phyloP scores from a whole-genome alignment of 2,329 filamentous ascomycete genomes.

The Diaporthe amygdali region DNA sequence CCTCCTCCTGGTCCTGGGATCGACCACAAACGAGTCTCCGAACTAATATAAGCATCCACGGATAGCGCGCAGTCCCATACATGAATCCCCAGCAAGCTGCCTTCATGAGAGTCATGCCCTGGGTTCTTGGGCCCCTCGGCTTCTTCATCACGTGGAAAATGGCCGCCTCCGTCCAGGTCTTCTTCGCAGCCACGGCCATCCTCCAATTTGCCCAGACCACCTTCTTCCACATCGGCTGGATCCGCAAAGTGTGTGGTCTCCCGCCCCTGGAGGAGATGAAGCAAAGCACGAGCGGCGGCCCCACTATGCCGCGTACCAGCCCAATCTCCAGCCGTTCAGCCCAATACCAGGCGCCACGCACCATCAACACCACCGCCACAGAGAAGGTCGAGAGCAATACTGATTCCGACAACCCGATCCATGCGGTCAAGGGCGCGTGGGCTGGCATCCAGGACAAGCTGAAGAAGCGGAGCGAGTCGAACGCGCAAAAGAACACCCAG shows the following conservation, averaged over 20 bases:
- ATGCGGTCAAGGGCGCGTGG: not conserved
- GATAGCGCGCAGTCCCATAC: constrained; percentile 38
- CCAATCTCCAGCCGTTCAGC: constrained; percentile 15
- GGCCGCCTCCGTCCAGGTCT: constrained; percentile 62
- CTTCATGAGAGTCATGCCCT: constrained; percentile 39
- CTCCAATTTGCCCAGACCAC: constrained; percentile 48
- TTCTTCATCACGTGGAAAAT: constrained; percentile 52
- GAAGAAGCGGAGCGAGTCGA: not conserved
- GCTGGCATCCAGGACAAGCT: constrained; percentile 1
- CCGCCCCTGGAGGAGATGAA: constrained; percentile 32
- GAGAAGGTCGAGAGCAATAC: not conserved
- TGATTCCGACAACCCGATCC: constrained; percentile 9
- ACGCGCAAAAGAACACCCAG: not conserved
- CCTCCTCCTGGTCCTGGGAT: not conserved
- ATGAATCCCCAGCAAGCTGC: constrained; percentile 37
- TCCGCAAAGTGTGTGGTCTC: constrained; percentile 45
- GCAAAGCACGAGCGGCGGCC: not conserved
- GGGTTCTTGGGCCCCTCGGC: constrained; percentile 39
- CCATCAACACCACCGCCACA: constrained; percentile 31
- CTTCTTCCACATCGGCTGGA: constrained; percentile 44
- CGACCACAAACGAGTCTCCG: not conserved
- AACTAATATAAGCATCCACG: constrained; percentile 12
- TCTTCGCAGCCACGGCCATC: constrained; percentile 56
- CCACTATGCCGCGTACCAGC: not conserved
- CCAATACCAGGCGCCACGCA: constrained; percentile 38